Evolutionary conservation across 371 early-diverging fungal genomes (phyloP).

Genomic region (Rhizopus arrhizus): DNA sequence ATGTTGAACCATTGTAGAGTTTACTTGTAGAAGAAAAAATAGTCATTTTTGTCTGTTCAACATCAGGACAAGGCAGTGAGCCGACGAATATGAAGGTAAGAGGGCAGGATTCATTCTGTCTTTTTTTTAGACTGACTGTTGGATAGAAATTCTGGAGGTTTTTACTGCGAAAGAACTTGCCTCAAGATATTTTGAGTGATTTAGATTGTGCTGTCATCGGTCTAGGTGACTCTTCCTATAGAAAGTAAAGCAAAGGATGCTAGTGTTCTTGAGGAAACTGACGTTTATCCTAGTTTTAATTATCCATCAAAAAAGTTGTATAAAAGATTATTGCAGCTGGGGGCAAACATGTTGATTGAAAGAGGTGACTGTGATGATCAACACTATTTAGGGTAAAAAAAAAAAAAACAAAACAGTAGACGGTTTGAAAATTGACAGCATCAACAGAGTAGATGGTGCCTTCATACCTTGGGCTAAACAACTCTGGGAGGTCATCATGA

Average conservation of each 20-base stretch:
- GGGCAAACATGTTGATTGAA: slow-evolving; percentile 72
- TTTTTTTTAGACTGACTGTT: not conserved
- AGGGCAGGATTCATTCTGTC: not conserved
- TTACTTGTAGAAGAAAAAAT: slow-evolving; percentile 63
- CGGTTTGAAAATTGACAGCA: not conserved
- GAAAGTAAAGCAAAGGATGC: slow-evolving; percentile 50
- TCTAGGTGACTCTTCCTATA: slow-evolving; percentile 94
- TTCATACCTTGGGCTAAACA: slow-evolving; percentile 82
- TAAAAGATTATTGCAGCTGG: slow-evolving; percentile 86
- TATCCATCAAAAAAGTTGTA: slow-evolving; percentile 93
- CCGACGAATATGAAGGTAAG: slow-evolving; percentile 90
- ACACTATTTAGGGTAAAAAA: slow-evolving; percentile 85
- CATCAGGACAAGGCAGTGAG: slow-evolving; percentile 93
- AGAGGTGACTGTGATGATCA: slow-evolving; percentile 97
- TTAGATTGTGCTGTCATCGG: slow-evolving; percentile 88
- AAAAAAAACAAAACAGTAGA: not conserved
- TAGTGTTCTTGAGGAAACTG: not conserved
- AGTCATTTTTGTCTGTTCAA: slow-evolving; percentile 89
- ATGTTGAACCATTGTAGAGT: slow-evolving; percentile 37
- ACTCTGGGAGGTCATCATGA: slow-evolving; percentile 71
- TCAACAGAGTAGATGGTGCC: slow-evolving; percentile 75
- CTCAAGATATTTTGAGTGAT: slow-evolving; percentile 64
- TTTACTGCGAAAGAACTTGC: slow-evolving; percentile 78
- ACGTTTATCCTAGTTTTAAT: slow-evolving; percentile 72
- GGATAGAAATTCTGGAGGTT: slow-evolving; percentile 82